These are phyloP conservation scores for Setaria viridis DNA, from an alignment of 202 grass and related monocot genomes.

Conservation along the genomic window DNA sequence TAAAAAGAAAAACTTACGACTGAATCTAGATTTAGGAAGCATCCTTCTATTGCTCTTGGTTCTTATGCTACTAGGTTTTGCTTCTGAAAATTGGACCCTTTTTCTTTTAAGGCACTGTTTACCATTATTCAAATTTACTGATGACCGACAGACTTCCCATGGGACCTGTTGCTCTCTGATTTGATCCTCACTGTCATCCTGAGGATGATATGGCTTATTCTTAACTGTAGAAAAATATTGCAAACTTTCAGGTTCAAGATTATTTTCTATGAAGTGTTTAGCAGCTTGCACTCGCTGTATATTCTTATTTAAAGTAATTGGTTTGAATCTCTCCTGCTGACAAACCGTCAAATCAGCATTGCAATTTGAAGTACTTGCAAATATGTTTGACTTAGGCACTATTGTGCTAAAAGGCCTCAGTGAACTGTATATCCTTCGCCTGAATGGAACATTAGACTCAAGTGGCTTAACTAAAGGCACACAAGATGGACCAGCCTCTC, in stretches of 20 bases:
- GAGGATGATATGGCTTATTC: conserved; percentile 28
- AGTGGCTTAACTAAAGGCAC: conserved; percentile 27
- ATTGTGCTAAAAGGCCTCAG: conserved; percentile 66
- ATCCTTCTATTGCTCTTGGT: conserved; percentile 54
- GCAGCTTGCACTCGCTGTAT: conserved; percentile 52
- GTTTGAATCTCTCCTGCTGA: conserved; percentile 41
- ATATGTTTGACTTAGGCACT: conserved; percentile 42
- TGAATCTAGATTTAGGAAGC: conserved; percentile 48
- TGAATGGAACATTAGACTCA: conserved; percentile 45
- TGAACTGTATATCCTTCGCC: conserved; percentile 56
- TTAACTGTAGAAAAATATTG: conserved; percentile 43
- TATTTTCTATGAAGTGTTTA: conserved; percentile 51
- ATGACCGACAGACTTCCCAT: conserved; percentile 31
- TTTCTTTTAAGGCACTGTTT: conserved; percentile 61
- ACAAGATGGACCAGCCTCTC: conserved; percentile 47
- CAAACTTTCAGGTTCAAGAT: conserved; percentile 48
- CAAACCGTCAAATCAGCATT: conserved; percentile 41
- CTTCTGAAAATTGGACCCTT: conserved; percentile 63
- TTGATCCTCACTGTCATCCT: conserved; percentile 31
- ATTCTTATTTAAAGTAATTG: conserved; percentile 63
- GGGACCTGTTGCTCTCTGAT: conserved; percentile 33
- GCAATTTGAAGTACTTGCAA: conserved; percentile 33
- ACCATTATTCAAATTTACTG: conserved; percentile 32
- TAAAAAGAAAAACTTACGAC: conserved; percentile 59
- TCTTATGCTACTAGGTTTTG: conserved; percentile 51